Base-by-base conservation (phyloP, 495 filamentous ascomycete genomes). In the Clavariopsis aquatica region DNA sequence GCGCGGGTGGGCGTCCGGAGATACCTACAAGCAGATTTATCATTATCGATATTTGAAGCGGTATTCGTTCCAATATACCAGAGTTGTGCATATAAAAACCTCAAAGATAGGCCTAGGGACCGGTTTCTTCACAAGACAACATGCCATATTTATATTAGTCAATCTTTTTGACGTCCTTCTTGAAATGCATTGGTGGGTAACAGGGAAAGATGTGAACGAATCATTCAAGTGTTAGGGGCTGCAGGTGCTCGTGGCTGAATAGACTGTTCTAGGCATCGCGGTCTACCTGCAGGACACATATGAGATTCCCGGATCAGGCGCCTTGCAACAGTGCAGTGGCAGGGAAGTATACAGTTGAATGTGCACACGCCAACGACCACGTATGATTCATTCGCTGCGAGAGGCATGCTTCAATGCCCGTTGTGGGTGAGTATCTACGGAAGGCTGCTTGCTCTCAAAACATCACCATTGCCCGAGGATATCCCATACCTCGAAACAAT, bases 21-120 rank as follows among this genome's bases (percentile, higher is more conserved):
- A 65, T 57, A 57, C 52, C 53, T 59, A 59, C 49, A 41, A 59
- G 12, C 29, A 22, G 20, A 52, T 52, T 9, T 23, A 52, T 13
- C 26, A 24, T 19, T 52, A 36, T 36, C 31, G 31, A 36, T 36
- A 36, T n/a, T n/a, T n/a, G n/a, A n/a, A n/a, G n/a, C n/a, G n/a
- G n/a, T n/a, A n/a, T n/a, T n/a, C n/a, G n/a, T n/a, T n/a, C n/a
- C n/a, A n/a, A n/a, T n/a, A n/a, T n/a, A n/a, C n/a, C n/a, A n/a
- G n/a, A n/a, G n/a, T n/a, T n/a, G n/a, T n/a, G n/a, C n/a, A n/a
- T n/a, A n/a, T n/a, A n/a, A n/a, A n/a, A n/a, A n/a, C n/a, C n/a
- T n/a, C n/a, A n/a, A n/a, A n/a, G n/a, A n/a, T n/a, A n/a, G n/a
- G n/a, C n/a, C n/a, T n/a, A n/a, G n/a, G n/a, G n/a, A n/a, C n/a